phyloP scores from a whole-genome alignment of 345 rosid genomes.

The Eucalyptus dawsonii region DNA sequence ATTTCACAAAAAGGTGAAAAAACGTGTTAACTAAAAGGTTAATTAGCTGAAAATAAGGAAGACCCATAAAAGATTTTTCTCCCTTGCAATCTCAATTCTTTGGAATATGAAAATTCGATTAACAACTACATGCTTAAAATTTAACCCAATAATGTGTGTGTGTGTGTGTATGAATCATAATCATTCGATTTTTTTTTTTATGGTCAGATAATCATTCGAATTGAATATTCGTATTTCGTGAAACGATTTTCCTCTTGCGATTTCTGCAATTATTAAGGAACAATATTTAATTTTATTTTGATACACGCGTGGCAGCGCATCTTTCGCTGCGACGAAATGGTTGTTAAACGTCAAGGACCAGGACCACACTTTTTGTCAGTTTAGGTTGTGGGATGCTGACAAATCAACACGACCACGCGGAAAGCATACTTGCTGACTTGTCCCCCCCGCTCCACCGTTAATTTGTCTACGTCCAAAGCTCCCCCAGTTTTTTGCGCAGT shows the following conservation, averaged over 20 bases:
- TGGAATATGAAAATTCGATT: neutral
- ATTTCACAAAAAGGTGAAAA: neutral
- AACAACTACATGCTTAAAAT: neutral
- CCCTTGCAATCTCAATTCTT: neutral
- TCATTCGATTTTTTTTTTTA: neutral
- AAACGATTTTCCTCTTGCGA: neutral
- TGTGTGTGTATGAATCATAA: neutral
- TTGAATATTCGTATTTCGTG: neutral
- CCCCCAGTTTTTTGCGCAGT: neutral
- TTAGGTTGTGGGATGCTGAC: neutral
- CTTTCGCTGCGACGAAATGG: neutral
- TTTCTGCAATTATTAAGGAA: neutral
- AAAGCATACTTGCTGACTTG: neutral
- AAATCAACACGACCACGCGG: neutral
- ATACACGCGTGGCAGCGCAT: neutral
- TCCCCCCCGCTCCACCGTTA: neutral
- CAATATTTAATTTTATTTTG: neutral
- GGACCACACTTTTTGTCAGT: neutral
- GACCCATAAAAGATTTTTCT: neutral
- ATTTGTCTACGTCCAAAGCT: neutral
- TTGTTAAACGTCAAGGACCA: neutral
- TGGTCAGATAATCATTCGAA: neutral
- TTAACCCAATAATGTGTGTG: neutral
- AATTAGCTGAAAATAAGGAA: neutral
- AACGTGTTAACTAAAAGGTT: neutral